phyloP scores from a whole-genome alignment of 176 grass and related monocot species.

The Raddia distichophylla region DNA sequence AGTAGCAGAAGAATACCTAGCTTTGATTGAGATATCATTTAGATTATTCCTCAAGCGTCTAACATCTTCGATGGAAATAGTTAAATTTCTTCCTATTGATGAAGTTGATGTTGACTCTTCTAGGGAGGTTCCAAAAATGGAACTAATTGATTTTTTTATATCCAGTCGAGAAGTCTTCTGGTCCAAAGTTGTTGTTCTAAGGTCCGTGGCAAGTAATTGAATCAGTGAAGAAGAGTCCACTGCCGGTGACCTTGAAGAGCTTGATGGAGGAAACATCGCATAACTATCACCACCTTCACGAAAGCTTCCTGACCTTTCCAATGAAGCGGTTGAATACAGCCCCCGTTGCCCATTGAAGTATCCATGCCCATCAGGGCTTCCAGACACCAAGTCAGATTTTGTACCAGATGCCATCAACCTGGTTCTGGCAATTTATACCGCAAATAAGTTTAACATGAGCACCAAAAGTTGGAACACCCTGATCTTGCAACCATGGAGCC shows the following conservation, averaged over 20 bases:
- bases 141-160: conserved; percentile 65
- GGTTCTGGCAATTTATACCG: conserved; percentile 38
- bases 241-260: conserved; percentile 56
- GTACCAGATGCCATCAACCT: conserved; percentile 65
- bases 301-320: conserved; percentile 71
- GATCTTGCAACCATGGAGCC: conserved; percentile 48
- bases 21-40: conserved; percentile 58
- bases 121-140: conserved; percentile 58
- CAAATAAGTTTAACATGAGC: conserved; percentile 37
- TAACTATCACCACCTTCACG: conserved; percentile 67
- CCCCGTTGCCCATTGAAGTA: conserved; percentile 65
- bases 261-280: conserved; percentile 47
- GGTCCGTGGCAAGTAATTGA: conserved; percentile 70
- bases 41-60: conserved; percentile 70
- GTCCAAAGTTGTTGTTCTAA: conserved; percentile 53
- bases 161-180: conserved; percentile 65
- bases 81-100: conserved; percentile 46
- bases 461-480: conserved; percentile 28
- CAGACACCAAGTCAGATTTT: conserved; percentile 74
- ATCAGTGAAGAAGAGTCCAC: conserved; percentile 56
- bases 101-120: conserved; percentile 61
- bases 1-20: conserved; percentile 56
- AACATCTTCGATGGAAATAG: conserved; percentile 68
- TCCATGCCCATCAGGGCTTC: conserved; percentile 65
- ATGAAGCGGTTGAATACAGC: conserved; percentile 52